Conservation (phyloP, 2,329 filamentous ascomycete genomes). For the Ophiostoma montium region DNA sequence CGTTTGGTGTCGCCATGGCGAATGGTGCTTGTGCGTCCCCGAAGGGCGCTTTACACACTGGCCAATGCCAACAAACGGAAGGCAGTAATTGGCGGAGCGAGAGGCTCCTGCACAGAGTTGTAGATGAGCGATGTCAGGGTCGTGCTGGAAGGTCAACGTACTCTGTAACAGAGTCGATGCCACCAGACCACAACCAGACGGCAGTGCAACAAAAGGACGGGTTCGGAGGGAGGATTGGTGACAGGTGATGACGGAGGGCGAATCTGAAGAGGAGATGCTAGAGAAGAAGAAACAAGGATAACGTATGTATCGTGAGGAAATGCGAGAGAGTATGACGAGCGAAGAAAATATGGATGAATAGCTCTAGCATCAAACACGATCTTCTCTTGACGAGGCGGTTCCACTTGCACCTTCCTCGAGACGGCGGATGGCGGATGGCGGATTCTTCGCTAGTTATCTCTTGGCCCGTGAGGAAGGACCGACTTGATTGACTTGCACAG, state of each 20-base stretch:
- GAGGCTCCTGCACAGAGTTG: background rate
- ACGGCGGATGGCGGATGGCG: background rate
- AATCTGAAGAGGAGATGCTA: too few species aligned
- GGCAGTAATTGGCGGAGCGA: background rate
- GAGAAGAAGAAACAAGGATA: too few species aligned
- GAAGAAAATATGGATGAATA: too few species aligned
- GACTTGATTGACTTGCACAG: background rate
- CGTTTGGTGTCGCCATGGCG: conserved; percentile 9
- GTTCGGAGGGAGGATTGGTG: too few species aligned
- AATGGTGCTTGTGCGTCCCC: background rate
- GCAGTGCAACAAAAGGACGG: too few species aligned
- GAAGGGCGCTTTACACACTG: background rate
- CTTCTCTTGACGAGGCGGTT: background rate
- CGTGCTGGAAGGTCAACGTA: too few species aligned
- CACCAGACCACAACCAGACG: too few species aligned
- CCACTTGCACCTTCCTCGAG: background rate
- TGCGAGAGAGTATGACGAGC: too few species aligned
- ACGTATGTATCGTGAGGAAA: too few species aligned
- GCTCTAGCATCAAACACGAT: background rate
- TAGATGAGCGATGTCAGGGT: background rate
- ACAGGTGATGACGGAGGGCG: too few species aligned
- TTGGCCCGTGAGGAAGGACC: background rate
- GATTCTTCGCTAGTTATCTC: background rate
- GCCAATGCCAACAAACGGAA: background rate
- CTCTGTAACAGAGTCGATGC: too few species aligned